phyloP scores from a whole-genome alignment of 306 rosid species.

The Astragalus glycyphyllos region DNA sequence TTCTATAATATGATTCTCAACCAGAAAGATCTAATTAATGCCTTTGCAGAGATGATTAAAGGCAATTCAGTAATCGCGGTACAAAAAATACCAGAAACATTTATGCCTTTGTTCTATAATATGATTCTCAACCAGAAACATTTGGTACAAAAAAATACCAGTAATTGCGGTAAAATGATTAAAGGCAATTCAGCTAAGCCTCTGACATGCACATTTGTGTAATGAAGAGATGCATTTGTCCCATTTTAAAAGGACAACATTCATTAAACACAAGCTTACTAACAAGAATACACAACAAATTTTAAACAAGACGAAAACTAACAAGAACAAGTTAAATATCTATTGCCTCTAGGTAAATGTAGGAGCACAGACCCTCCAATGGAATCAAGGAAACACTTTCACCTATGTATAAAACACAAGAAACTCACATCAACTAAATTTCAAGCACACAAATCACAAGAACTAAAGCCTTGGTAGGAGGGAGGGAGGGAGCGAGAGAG shows the following conservation, averaged over 20 bases:
- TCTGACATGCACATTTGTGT: slow-evolving; percentile 5
- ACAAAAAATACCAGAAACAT: too few relatives aligned
- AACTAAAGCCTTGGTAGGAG: background rate
- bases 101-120: slow-evolving; percentile 7
- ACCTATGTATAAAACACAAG: background rate
- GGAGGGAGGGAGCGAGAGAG: background rate
- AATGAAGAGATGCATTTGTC: background rate
- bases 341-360: background rate
- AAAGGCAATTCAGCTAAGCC: slow-evolving; percentile 27
- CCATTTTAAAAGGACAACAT: background rate
- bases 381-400: background rate
- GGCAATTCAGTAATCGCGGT: too few relatives aligned
- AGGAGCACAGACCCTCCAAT: background rate
- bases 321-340: background rate
- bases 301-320: background rate
- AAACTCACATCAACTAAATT: slow-evolving; percentile 1
- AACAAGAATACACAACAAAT: background rate
- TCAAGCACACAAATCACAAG: background rate
- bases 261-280: background rate
- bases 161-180: background rate
- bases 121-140: slow-evolving; percentile 26
- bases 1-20: slow-evolving; percentile 25
- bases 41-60: slow-evolving; percentile 1
- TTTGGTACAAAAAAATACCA: slow-evolving; percentile 20
- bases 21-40: slow-evolving; percentile 3